Evolutionary conservation across 345 rosid species (phyloP).

Genomic region (Pistacia vera): DNA sequence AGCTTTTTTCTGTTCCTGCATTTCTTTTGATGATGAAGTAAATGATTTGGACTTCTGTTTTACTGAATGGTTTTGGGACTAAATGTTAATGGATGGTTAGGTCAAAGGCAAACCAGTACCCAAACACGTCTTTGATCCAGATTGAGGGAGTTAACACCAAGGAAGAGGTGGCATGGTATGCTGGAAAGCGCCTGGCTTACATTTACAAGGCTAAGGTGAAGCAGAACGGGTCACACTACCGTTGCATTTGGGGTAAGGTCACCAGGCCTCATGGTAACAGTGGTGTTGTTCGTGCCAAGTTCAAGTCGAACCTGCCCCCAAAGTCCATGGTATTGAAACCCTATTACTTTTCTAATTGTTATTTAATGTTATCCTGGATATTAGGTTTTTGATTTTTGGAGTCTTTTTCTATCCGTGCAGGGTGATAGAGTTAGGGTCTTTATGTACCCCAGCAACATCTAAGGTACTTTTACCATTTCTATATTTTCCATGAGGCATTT

Average conservation of each 20-base stretch:
- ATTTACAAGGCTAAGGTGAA: slow-evolving; percentile 92
- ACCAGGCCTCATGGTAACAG: slow-evolving; percentile 91
- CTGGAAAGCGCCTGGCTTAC: slow-evolving; percentile 90
- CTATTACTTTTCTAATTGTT: not conserved
- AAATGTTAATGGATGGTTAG: no score
- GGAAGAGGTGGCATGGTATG: slow-evolving; percentile 83
- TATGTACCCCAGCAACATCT: slow-evolving; percentile 95
- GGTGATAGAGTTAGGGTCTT: slow-evolving; percentile 88
- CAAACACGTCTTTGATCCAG: slow-evolving; percentile 77
- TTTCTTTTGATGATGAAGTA: not conserved
- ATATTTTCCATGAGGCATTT: not conserved
- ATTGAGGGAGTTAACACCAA: slow-evolving; percentile 89
- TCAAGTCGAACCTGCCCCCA: slow-evolving; percentile 89
- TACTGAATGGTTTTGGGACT: not conserved
- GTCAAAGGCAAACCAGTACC: slow-evolving; percentile 91
- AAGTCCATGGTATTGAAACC: slow-evolving; percentile 66
- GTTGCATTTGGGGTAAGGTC: slow-evolving; percentile 97
- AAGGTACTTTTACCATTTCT: slow-evolving; percentile 42
- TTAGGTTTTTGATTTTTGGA: not conserved
- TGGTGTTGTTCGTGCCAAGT: slow-evolving; percentile 86
- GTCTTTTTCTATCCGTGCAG: slow-evolving; percentile 31
- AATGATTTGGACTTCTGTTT: not conserved
- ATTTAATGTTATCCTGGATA: not conserved
- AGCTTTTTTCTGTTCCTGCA: not conserved
- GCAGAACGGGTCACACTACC: slow-evolving; percentile 80